These are phyloP conservation scores for Styphnolobium japonicum DNA, from an alignment of 306 rosid species.

Conservation along the genomic window DNA sequence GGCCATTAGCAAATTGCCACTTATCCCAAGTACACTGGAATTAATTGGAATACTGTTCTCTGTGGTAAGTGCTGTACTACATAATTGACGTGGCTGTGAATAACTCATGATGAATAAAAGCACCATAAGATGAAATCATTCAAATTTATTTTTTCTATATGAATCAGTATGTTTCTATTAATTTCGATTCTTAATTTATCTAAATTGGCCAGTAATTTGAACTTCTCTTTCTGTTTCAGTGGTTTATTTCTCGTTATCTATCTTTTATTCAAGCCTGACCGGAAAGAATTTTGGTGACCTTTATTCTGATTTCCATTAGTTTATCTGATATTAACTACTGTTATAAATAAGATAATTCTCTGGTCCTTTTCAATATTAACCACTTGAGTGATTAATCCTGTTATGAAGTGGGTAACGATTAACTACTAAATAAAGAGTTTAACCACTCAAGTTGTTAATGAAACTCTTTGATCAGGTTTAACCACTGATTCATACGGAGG, in stretches of 20 bases:
- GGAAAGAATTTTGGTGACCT: conserved; percentile 45
- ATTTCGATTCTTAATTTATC: neutral
- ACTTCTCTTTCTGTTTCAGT: conserved; percentile 57
- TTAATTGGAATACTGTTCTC: conserved; percentile 74
- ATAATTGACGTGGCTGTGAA: neutral
- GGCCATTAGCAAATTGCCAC: conserved; percentile 78
- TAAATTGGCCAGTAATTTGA: conserved; percentile 19
- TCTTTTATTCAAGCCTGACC: conserved; percentile 85
- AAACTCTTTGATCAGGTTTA: too few species aligned
- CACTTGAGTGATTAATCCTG: too few species aligned
- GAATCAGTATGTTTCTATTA: neutral
- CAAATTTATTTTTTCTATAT: neutral
- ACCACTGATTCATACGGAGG: too few species aligned
- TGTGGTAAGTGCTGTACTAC: conserved; percentile 48
- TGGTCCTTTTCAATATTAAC: neutral
- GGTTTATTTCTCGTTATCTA: conserved; percentile 91
- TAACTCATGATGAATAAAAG: neutral
- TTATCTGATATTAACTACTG: neutral
- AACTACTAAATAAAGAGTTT: too few species aligned
- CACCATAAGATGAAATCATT: too few species aligned
- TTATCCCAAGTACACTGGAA: conserved; percentile 66
- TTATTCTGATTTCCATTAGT: neutral
- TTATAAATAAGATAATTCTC: neutral
- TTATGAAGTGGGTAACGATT: too few species aligned
- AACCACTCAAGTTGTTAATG: too few species aligned